Conservation (phyloP, 192 early-diverging fungal genomes). For the Podila horticola region DNA sequence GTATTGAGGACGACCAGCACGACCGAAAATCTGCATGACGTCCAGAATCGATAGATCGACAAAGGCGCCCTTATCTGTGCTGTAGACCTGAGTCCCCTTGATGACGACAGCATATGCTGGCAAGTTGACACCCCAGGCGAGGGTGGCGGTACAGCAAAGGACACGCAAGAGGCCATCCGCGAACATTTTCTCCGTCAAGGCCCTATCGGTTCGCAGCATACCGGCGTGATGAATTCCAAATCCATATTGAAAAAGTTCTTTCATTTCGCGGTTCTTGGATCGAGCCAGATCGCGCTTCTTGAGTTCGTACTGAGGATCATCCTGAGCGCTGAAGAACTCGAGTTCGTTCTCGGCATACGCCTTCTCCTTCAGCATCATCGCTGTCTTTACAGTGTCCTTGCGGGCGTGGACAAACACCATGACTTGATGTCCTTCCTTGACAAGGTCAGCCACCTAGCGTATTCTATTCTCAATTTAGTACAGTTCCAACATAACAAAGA, state of each 20-base stretch:
- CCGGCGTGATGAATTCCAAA: conserved; percentile 98
- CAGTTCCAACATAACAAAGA: too few species aligned
- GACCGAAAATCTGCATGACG: conserved; percentile 99
- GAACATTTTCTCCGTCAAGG: conserved; percentile 90
- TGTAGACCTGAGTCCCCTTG: conserved; percentile 98
- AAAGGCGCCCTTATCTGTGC: conserved; percentile 92
- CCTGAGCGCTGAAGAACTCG: conserved; percentile 70
- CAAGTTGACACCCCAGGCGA: conserved; percentile 99
- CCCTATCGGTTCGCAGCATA: conserved; percentile 91
- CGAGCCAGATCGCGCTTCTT: conserved; percentile 72
- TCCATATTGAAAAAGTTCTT: conserved; percentile 84
- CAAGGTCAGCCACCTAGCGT: conserved; percentile 63
- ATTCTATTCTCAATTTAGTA: too few species aligned
- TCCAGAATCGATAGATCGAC: conserved; percentile 96
- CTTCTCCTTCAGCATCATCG: conserved; percentile 80
- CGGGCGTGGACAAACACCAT: conserved; percentile 99
- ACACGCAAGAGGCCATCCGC: conserved; percentile 79
- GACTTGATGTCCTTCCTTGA: conserved; percentile 92
- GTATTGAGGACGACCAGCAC: conserved; percentile 95
- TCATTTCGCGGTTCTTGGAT: conserved; percentile 86
- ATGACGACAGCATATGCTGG: conserved; percentile 98
- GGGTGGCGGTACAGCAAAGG: conserved; percentile 96
- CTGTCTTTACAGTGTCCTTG: conserved; percentile 98
- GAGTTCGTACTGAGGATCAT: conserved; percentile 59
- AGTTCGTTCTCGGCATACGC: conserved; percentile 68